A percentile compares a stretch with the other conserved stretches of the same genome.
Conservation (phyloP, 163 green algal species). For the Chlorella variabilis region DNA sequence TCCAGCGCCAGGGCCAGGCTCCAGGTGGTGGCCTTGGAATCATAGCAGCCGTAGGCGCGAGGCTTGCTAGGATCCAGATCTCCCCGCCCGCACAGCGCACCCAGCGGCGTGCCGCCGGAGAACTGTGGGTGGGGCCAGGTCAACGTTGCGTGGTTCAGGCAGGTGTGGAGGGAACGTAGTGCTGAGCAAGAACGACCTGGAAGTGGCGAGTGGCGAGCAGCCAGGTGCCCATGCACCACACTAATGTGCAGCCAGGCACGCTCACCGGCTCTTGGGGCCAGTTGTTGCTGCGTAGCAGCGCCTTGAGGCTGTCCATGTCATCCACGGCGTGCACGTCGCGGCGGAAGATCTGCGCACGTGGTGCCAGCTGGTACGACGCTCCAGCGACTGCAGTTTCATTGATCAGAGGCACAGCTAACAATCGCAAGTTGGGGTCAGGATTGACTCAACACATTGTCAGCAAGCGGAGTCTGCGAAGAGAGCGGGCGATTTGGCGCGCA, state of each 20-base stretch:
- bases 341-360: constrained; percentile 74
- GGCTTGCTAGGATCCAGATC: constrained; percentile 63
- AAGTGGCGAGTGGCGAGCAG: too few relatives aligned
- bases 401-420: neutral
- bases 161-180: too few relatives aligned
- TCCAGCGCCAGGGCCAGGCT: constrained; percentile 50
- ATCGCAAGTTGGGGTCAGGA: too few relatives aligned
- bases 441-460: too few relatives aligned
- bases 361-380: constrained; percentile 62
- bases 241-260: too few relatives aligned
- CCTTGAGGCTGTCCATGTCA: constrained; percentile 57
- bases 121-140: constrained; percentile 1
- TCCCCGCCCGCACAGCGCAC: constrained; percentile 66
- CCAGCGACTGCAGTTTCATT: constrained; percentile 20
- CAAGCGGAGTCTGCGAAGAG: neutral
- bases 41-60: constrained; percentile 65
- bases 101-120: constrained; percentile 48
- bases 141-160: too few relatives aligned
- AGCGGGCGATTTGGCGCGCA: constrained; percentile 16
- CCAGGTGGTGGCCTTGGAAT: constrained; percentile 68
- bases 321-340: constrained; percentile 60
- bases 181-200: neutral
- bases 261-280: constrained; percentile 61
- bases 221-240: neutral
- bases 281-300: constrained; percentile 78